Conservation (phyloP, 164 flowering plant genomes). For the Protea cynaroides region DNA sequence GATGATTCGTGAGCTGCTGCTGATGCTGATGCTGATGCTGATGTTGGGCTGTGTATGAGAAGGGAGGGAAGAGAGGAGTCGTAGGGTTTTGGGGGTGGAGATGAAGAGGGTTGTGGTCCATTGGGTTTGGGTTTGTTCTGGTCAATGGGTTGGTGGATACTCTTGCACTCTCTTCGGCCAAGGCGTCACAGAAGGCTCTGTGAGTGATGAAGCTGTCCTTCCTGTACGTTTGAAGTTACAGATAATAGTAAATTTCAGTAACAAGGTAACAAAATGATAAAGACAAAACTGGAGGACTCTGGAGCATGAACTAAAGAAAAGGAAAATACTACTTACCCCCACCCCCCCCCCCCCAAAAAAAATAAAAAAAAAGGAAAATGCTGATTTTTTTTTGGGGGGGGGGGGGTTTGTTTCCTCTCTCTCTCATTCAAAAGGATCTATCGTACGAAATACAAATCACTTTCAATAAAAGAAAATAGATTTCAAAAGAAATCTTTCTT, state of each 20-base stretch:
- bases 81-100: constrained; percentile 9
- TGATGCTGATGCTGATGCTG: not conserved
- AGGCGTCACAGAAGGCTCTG: constrained; percentile 82
- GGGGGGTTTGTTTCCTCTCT: too few species aligned
- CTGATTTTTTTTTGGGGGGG: too few species aligned
- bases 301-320: too few species aligned
- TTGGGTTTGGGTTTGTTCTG: constrained; percentile 9
- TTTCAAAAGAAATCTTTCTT: too few species aligned
- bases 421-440: too few species aligned
- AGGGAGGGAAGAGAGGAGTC: constrained; percentile 4
- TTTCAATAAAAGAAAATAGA: too few species aligned
- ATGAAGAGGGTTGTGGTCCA: constrained; percentile 13
- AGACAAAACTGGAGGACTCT: too few species aligned
- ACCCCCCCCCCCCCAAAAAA: too few species aligned
- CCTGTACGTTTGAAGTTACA: constrained; percentile 28
- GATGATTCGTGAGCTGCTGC: constrained; percentile 12
- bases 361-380: too few species aligned
- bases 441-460: too few species aligned
- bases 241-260: not conserved
- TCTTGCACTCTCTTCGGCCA: constrained; percentile 82
- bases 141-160: constrained; percentile 29
- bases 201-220: constrained; percentile 80
- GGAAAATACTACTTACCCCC: too few species aligned
- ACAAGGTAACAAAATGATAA: not conserved
- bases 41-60: constrained; percentile 13